Evolutionary conservation across 2,329 filamentous ascomycete species (phyloP).

Genomic region (Anisogramma anomala): DNA sequence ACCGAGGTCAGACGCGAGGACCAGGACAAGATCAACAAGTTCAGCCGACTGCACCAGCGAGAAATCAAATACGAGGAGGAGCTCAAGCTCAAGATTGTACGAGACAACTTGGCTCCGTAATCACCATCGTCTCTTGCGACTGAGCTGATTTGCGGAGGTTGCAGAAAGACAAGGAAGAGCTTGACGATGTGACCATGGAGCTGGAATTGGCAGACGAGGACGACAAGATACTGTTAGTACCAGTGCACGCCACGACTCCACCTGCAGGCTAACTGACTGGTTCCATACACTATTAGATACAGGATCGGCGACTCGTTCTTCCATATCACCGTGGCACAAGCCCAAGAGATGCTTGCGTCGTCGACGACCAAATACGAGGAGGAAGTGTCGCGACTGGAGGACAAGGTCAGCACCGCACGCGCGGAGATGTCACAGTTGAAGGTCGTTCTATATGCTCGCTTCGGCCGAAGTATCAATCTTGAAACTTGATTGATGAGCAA

Average conservation of each 20-base stretch:
- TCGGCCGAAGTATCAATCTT: slow-evolving; percentile 93
- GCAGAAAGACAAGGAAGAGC: slow-evolving; percentile 96
- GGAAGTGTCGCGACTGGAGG: slow-evolving; percentile 65
- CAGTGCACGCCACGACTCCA: background rate
- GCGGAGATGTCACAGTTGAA: slow-evolving; percentile 88
- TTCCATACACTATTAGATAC: slow-evolving; percentile 49
- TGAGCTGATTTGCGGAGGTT: too few species aligned
- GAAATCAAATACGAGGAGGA: slow-evolving; percentile 70
- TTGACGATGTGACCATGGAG: slow-evolving; percentile 84
- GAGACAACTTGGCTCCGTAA: slow-evolving; percentile 22
- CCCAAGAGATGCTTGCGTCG: slow-evolving; percentile 68
- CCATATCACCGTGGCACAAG: slow-evolving; percentile 69
- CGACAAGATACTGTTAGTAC: slow-evolving; percentile 71
- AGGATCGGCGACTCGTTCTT: slow-evolving; percentile 96
- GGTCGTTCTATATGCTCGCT: slow-evolving; percentile 83
- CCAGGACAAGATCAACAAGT: slow-evolving; percentile 97
- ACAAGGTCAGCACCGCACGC: slow-evolving; percentile 59
- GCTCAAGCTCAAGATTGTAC: slow-evolving; percentile 65
- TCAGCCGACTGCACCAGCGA: slow-evolving; percentile 85
- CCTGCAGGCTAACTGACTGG: background rate
- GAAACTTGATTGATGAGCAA: slow-evolving; percentile 52
- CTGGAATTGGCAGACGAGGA: slow-evolving; percentile 94
- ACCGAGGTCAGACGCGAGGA: slow-evolving; percentile 92
- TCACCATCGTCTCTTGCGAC: too few species aligned
- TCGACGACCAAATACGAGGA: slow-evolving; percentile 64